A percentile compares a stretch with the other conserved stretches of the same genome.
Evolutionary conservation across 306 rosid genomes (phyloP).

Genomic region (Hylodesmum podocarpum): DNA sequence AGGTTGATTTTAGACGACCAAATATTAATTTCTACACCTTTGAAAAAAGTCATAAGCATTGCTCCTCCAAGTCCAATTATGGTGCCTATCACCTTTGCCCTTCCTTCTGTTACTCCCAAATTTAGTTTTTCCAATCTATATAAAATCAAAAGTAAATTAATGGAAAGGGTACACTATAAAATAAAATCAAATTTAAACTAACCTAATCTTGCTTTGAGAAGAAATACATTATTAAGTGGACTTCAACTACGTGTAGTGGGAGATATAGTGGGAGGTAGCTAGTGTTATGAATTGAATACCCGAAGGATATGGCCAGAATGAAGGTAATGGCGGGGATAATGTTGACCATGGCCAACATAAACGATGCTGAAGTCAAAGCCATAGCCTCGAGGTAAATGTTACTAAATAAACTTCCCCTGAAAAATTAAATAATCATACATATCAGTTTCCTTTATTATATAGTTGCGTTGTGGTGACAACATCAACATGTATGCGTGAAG

Average conservation of each 20-base stretch:
- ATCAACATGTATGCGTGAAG: too few relatives aligned
- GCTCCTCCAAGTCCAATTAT: slow-evolving; percentile 49
- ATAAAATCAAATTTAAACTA: too few relatives aligned
- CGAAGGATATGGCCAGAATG: slow-evolving; percentile 36
- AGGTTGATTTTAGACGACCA: slow-evolving; percentile 38
- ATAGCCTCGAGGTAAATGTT: slow-evolving; percentile 41
- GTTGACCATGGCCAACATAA: slow-evolving; percentile 49
- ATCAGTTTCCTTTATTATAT: background rate
- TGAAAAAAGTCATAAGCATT: slow-evolving; percentile 45
- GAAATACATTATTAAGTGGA: too few relatives aligned
- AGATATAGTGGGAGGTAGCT: background rate
- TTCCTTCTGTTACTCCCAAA: slow-evolving; percentile 35
- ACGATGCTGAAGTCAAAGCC: slow-evolving; percentile 53
- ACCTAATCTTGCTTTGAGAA: too few relatives aligned
- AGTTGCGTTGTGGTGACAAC: too few relatives aligned
- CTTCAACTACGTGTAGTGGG: too few relatives aligned
- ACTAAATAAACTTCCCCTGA: slow-evolving; percentile 52
- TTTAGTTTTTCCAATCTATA: slow-evolving; percentile 40
- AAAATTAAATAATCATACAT: background rate
- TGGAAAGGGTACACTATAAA: background rate
- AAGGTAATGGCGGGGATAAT: slow-evolving; percentile 59
- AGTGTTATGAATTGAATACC: slow-evolving; percentile 31
- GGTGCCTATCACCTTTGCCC: slow-evolving; percentile 50
- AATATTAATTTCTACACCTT: slow-evolving; percentile 40
- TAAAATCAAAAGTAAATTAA: background rate